Base-by-base conservation (phyloP, 768 basidiomycete species). In the Pisolithus albus region DNA sequence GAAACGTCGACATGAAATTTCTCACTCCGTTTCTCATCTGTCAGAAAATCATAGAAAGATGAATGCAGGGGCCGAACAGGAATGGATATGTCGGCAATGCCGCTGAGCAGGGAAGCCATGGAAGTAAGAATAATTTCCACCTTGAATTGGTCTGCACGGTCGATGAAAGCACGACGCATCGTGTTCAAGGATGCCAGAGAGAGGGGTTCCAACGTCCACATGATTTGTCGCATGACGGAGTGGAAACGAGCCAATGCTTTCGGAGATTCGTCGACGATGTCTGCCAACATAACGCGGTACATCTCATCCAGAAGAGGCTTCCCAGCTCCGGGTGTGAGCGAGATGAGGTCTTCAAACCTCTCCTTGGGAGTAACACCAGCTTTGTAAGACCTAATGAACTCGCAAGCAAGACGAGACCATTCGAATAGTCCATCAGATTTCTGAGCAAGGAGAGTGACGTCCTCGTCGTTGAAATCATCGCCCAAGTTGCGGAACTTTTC, bases 11-110 rank as follows among this genome's bases (percentile, higher is more conserved):
- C 42, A 51, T 21, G 52, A 41, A 55, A 66, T n/a, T 51, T 34
- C 23, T 24, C 19, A 26, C 55, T 55, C 7, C 61, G 53, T 6
- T 21, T 19, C 28, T 36, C 4, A 36, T 60, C 53, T 5, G 41
- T 54, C 18, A 66, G 55, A 49, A 61, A 69, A 11, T 69, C 67
- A 16, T 46, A 45, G 46, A 68, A 64, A 5, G 66, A 68, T n/a
- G 64, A 41, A 37, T 68, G 66, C 21, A 65, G 52, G 10, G 57
- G 54, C n/a, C 50, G 54, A 39, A 64, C 48, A 15, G 55, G 49
- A 13, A 28, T 28, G 11, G 18, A 21, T 2, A 54, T 46, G 24
- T 38, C 30, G n/a, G 28, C 30, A 19, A 44, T 43, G 28, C 55
- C 51, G 37, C 52, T 54, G 28, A 61, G 9, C 37, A 55, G 30